Evolutionary conservation across 2,329 filamentous ascomycete genomes (phyloP), one percentile per base, ranked within the genome.

Genomic region (Trichophyton rubrum): DNA sequence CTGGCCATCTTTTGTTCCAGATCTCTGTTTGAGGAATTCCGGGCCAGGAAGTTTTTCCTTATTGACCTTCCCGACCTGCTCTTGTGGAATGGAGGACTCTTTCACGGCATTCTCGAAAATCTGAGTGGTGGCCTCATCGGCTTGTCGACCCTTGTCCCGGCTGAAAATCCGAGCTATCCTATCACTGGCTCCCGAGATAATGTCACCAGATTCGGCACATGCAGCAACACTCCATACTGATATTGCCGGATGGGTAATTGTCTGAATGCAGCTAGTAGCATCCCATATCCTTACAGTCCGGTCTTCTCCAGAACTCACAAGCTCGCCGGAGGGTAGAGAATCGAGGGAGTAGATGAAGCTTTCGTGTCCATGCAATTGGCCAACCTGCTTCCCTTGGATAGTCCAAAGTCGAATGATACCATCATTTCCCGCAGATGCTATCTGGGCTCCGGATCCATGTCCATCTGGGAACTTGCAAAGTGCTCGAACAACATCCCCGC

Each of bases 201-300:
- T 92, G 68, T 99, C 95, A 22, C 93, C 92, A 56, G 83, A 95
- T 64, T 89, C 84, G 0, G 80, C 70, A 69, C 89, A 93, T 9
- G 83, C 88, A n/a, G 90, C 88, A 17, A 99, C 90, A 13, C 84
- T 81, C 93, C 93, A 99, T 3, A 99, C 91, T 0, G 92, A 97
- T 60, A 97, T 95, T 8, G 93, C 93, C 9, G 93, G 93, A 68
- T 96, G 90, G 0, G 92, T 96, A 65, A 99, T 97, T 43, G 92
- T 96, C 73, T 99, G 93, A 53, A 96, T 76, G 71, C 92, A 97
- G 61, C 90, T 81, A 13, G 78, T 82, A 51, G 87, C 88, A 66
- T 82, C 86, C 93, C 95, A 99, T 70, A 99, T 79, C 59, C 90
- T 83, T 38, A 95, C 84, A 0, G 93, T 96, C n/a, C 93, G 84